phyloP scores from a whole-genome alignment of 2,329 filamentous ascomycete species.

The Aspergillus fumigatiaffinis region DNA sequence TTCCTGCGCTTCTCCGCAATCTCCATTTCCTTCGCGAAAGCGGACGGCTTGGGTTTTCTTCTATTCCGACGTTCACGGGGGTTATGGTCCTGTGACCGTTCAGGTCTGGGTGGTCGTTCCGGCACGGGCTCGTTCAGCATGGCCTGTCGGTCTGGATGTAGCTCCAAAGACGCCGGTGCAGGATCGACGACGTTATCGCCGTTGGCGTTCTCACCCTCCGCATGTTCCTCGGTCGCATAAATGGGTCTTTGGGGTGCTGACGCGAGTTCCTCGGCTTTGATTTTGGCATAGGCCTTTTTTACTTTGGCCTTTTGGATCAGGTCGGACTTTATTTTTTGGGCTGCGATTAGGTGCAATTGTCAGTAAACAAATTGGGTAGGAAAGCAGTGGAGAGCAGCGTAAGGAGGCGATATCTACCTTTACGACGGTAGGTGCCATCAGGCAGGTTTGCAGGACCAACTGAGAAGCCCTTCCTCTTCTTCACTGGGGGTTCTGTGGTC shows the following conservation, averaged over 20 bases:
- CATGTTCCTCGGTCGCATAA: slow-evolving; percentile 30
- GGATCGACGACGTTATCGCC: slow-evolving; percentile 18
- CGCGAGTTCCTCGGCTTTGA: slow-evolving; percentile 61
- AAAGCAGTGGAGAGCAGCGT: neutral
- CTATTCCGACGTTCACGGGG: slow-evolving; percentile 22
- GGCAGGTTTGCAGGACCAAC: slow-evolving; percentile 88
- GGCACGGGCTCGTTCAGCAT: slow-evolving; percentile 50
- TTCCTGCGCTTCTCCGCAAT: slow-evolving; percentile 60
- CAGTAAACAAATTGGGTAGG: neutral
- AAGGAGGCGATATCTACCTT: slow-evolving; percentile 47
- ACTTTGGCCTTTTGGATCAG: slow-evolving; percentile 90
- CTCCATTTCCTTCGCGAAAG: slow-evolving; percentile 65
- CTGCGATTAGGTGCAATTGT: slow-evolving; percentile 40
- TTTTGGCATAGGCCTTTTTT: slow-evolving; percentile 86
- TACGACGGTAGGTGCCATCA: slow-evolving; percentile 81
- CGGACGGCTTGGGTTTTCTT: slow-evolving; percentile 41
- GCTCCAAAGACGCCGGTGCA: slow-evolving; percentile 43
- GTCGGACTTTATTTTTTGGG: slow-evolving; percentile 82
- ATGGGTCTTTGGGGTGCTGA: slow-evolving; percentile 30
- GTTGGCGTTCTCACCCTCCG: slow-evolving; percentile 13
- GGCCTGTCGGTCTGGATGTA: slow-evolving; percentile 59
- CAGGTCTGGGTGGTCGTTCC: slow-evolving; percentile 16
- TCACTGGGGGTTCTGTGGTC: slow-evolving; percentile 30
- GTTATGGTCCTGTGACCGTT: slow-evolving; percentile 23
- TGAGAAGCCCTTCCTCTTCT: slow-evolving; percentile 69